Evolutionary conservation across 345 rosid genomes (phyloP), one percentile per base, ranked within the genome.

Genomic region (Hevea brasiliensis): DNA sequence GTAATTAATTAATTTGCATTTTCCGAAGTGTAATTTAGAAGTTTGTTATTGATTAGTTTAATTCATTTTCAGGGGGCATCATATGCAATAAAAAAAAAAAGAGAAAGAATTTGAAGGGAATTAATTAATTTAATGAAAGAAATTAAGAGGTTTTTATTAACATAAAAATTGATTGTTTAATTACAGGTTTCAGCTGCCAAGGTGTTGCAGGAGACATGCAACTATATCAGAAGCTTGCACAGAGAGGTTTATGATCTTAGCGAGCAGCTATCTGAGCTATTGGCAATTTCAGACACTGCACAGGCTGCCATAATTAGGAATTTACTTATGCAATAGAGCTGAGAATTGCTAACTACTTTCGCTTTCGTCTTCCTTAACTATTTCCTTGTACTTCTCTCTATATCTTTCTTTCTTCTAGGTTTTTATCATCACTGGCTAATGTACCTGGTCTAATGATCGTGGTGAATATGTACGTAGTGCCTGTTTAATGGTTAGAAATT

Each of bases 191-290:
- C 97, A 54, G 89, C 97, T 3, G 86, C 89, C 3, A 86, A 85
- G 71, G 91, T 88, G 41, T 76, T 91, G 65, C 97, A 91, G 72
- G 94, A 91, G 74, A 91, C 94, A 18, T 91, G 97, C 85, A 89
- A 81, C 92, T 91, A 91, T 82, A 91, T 91, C 44, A 85, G 89
- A 79, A 89, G 76, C 82, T 84, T 91, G 75, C 91, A 91, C 58
- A 84, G 88, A 84, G 97, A 91, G 61, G 92, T 89, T 48, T 94
- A 87, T 72, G 92, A 85, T 84, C 84, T 91, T 32, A 91, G 97
- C 72, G 97, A 89, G 81, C 76, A 94, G 63, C 79, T 91, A 14
- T 87, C 97, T 18, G 92, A 88, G 87, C 79, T 91, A 70, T 82
- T 91, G 59, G 89, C 81, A 21, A 87, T 89, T 45, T 71, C 92